Conservation (phyloP, 164 flowering plant species). For the Stephania yunnanensis region DNA sequence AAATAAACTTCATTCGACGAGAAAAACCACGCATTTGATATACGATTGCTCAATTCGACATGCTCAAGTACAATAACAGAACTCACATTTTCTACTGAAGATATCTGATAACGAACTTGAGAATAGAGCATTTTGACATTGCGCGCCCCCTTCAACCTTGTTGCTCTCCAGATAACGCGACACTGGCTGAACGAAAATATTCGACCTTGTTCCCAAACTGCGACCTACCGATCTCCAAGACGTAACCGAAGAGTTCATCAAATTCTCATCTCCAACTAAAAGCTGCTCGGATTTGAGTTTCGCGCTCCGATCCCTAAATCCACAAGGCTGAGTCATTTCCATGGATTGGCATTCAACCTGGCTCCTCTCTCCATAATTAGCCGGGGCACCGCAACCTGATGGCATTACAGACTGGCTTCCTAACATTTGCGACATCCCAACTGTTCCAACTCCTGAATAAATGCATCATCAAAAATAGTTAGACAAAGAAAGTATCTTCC, state of each 20-base stretch:
- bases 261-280: slow-evolving; percentile 31
- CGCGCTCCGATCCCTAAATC: slow-evolving; percentile 26
- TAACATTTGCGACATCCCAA: slow-evolving; percentile 19
- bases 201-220: slow-evolving; percentile 27
- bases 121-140: slow-evolving; percentile 66
- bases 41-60: not conserved
- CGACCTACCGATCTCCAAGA: slow-evolving; percentile 34
- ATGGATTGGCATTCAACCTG: not conserved
- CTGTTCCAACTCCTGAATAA: slow-evolving; percentile 16
- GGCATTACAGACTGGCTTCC: slow-evolving; percentile 32
- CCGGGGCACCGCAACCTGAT: slow-evolving; percentile 18
- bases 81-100: slow-evolving; percentile 60
- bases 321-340: slow-evolving; percentile 13
- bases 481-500: too few relatives aligned
- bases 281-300: slow-evolving; percentile 18
- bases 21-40: not conserved
- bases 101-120: slow-evolving; percentile 77
- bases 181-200: slow-evolving; percentile 23
- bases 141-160: slow-evolving; percentile 30
- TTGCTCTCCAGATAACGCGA: slow-evolving; percentile 23
- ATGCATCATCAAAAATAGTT: slow-evolving; percentile 4
- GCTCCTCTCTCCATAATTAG: too few relatives aligned
- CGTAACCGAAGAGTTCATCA: slow-evolving; percentile 27
- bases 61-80: not conserved
- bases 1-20: not conserved